Evolutionary conservation across 345 rosid species (phyloP).

Genomic region (Streptanthus diversifolius): DNA sequence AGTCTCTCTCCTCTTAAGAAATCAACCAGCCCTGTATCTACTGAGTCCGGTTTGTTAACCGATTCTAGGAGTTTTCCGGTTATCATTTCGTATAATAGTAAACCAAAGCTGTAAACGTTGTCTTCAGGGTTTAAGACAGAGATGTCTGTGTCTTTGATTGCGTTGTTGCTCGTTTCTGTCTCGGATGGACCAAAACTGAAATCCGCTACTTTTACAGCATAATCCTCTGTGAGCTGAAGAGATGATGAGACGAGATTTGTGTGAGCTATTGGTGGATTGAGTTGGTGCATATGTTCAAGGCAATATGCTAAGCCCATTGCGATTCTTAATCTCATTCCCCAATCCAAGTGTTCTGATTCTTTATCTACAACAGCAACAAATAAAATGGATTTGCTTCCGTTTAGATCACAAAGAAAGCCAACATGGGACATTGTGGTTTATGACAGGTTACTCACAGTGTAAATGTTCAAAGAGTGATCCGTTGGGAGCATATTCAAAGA

Average conservation of each 20-base stretch:
- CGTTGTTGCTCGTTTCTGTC: slow-evolving; percentile 30
- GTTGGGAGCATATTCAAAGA: slow-evolving; percentile 94
- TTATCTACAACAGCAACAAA: slow-evolving; percentile 44
- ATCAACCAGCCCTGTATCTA: slow-evolving; percentile 55
- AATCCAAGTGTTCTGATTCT: slow-evolving; percentile 89
- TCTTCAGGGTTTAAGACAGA: slow-evolving; percentile 32
- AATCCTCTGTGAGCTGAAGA: slow-evolving; percentile 77
- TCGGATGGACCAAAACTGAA: slow-evolving; percentile 58
- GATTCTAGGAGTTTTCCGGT: slow-evolving; percentile 64
- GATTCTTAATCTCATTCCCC: slow-evolving; percentile 78
- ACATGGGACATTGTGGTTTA: not conserved
- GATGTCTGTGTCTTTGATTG: slow-evolving; percentile 27
- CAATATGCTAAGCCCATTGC: slow-evolving; percentile 87
- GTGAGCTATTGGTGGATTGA: slow-evolving; percentile 64
- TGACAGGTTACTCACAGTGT: slow-evolving; percentile 49
- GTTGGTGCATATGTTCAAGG: slow-evolving; percentile 78
- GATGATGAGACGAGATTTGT: slow-evolving; percentile 61
- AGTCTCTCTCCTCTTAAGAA: slow-evolving; percentile 44
- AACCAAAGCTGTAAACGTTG: slow-evolving; percentile 71
- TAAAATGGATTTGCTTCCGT: not conserved
- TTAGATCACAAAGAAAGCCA: not conserved
- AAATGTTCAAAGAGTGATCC: slow-evolving; percentile 92
- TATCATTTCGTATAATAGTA: slow-evolving; percentile 68
- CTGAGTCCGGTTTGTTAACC: slow-evolving; percentile 39
- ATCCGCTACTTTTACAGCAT: slow-evolving; percentile 79